Evolutionary conservation across 2,329 filamentous ascomycete species (phyloP), one percentile per base, ranked within the genome.

Genomic region (Aspergillus hortae): DNA sequence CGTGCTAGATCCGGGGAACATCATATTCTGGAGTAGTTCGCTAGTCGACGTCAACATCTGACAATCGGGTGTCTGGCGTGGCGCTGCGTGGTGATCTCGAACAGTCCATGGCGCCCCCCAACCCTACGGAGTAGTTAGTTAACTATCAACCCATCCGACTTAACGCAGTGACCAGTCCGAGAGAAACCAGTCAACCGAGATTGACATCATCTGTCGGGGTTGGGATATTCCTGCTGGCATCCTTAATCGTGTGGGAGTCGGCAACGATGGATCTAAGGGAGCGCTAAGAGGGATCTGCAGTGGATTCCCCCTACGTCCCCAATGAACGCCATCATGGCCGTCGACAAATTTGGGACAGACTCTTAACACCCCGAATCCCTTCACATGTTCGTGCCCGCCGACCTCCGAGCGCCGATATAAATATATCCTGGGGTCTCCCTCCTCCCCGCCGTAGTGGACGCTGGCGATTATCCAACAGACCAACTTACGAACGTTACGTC

Each of bases 381-480:
- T 49, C 47, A 49, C 47, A 49, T 49, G 47, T 41, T 14, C n/a
- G 33, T 17, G 35, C 12, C 35, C 11, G 32, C 23, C 12, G 2
- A 42, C 40, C 19, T 21, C 40, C 40, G 40, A 42, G 40, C 40
- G 17, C 40, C 19, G 11, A 19, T 42, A 42, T 42, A 42, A 42
- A 42, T 42, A 42, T 9, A n/a, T 19, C 15, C 35, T 23, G 15
- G 35, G 35, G 15, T n/a, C 35, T 10, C 35, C 35, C 35, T 17
- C n/a, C 12, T 15, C 35, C 11, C 14, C 35, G 35, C 35, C 15
- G 35, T 17, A 11, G 27, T 6, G 25, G 25, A 27, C 9, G 25
- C 25, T 27, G 25, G 33, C 33, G 12, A 6, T 6, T 36, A 14
- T 36, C 33, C 12, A 14, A 36, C 33, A 38, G 14, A 6, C 15